phyloP scores from a whole-genome alignment of 23 red algal genomes.

The Chondrus crispus region DNA sequence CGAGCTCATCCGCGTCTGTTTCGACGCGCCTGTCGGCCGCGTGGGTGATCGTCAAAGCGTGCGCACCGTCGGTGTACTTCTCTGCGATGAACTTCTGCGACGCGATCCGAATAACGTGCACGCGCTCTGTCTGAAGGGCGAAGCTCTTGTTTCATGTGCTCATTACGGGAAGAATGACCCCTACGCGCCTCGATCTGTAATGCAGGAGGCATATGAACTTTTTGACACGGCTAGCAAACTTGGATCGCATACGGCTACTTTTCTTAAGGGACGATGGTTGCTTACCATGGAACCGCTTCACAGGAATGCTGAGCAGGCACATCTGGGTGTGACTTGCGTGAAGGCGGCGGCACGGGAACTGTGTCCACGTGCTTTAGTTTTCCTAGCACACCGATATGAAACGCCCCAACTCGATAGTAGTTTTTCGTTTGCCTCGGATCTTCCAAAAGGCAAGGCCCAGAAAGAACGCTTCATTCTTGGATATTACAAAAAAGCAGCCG shows the following conservation, averaged over 20 bases:
- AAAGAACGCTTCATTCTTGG: slow-evolving; percentile 30
- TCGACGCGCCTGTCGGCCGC: slow-evolving; percentile 9
- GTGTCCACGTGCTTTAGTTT: slow-evolving; percentile 34
- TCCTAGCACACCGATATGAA: slow-evolving; percentile 54
- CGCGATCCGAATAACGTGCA: neutral
- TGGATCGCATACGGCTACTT: neutral
- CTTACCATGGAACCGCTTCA: slow-evolving; percentile 38
- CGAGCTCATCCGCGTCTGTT: neutral
- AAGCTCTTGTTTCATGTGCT: slow-evolving; percentile 11
- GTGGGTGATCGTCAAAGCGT: neutral
- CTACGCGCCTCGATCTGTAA: neutral
- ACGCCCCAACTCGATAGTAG: slow-evolving; percentile 22
- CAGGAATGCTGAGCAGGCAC: neutral
- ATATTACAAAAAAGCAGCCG: slow-evolving; percentile 38
- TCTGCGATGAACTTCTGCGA: neutral
- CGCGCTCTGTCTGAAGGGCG: slow-evolving; percentile 52
- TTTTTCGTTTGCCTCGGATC: slow-evolving; percentile 33
- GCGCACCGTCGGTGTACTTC: slow-evolving; percentile 16
- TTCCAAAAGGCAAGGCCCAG: slow-evolving; percentile 1
- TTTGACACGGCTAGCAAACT: slow-evolving; percentile 1
- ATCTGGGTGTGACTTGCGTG: neutral
- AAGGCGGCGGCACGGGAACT: neutral
- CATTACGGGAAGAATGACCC: slow-evolving; percentile 38
- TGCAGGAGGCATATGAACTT: slow-evolving; percentile 22
- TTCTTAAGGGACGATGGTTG: slow-evolving; percentile 51